These are phyloP conservation scores for Geotrichum macrosporum DNA, from an alignment of 1,139 yeast genomes.

Conservation along the genomic window DNA sequence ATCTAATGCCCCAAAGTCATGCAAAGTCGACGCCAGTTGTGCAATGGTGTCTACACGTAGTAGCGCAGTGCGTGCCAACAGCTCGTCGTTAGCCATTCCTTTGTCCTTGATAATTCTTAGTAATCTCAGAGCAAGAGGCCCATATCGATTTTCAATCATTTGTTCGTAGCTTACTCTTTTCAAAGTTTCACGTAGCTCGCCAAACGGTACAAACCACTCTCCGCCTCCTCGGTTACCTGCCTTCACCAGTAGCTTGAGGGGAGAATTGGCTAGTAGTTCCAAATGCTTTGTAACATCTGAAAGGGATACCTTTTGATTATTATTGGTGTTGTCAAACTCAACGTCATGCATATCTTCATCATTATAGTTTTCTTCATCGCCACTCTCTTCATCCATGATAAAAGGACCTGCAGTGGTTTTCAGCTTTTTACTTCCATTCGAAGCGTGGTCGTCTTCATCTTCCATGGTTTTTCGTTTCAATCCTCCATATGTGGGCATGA, in stretches of 20 bases:
- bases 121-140: constrained; percentile 55
- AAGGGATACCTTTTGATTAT: constrained; percentile 18
- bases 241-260: constrained; percentile 34
- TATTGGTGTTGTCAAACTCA: constrained; percentile 28
- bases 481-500: constrained; percentile 11
- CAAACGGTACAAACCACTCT: constrained; percentile 43
- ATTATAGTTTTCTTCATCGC: constrained; percentile 26
- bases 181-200: constrained; percentile 37
- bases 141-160: constrained; percentile 46
- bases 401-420: constrained; percentile 20
- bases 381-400: constrained; percentile 27
- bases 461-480: constrained; percentile 11
- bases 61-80: constrained; percentile 69
- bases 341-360: constrained; percentile 24
- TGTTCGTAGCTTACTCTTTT: constrained; percentile 59
- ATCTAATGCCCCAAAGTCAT: constrained; percentile 41
- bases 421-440: constrained; percentile 15
- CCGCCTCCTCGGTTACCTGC: constrained; percentile 39
- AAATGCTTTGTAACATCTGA: constrained; percentile 44
- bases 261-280: constrained; percentile 36
- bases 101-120: constrained; percentile 63
- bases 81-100: constrained; percentile 77
- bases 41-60: constrained; percentile 75
- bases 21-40: constrained; percentile 39
- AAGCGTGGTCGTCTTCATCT: constrained; percentile 12